Base-by-base conservation (phyloP, 345 rosid species). In the Eucalyptus regnans region DNA sequence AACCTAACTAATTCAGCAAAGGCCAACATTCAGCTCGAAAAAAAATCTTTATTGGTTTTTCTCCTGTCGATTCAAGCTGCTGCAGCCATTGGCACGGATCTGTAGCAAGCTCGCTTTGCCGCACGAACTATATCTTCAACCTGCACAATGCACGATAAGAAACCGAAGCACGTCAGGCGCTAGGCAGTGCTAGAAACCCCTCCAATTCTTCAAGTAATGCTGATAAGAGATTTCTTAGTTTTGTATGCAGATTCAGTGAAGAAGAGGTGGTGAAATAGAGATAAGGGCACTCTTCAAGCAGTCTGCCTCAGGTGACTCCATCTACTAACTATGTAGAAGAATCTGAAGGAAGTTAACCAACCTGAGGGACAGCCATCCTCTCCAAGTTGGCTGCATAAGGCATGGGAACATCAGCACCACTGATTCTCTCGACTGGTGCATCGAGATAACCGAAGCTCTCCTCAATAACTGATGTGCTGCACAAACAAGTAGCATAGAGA, bases 381-480 rank as follows among this genome's bases (percentile, higher is more conserved):
- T 98, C 99, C 41, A 98, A 95, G 93, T 97, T 98, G 48, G 98
- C 96, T 20, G 99, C 99, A 86, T 97, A 98, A 31, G 99, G 99
- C 99, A 95, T 97, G 86, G 99, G 99, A 87, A 96, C 98, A 92
- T 98, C 99, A 87, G 99, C 98, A 89, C 98, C 98, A 86, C 97
- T 91, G 48, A 97, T 94, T 91, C 99, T 95, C 92, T 98, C 98
- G 8, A 98, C 95, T 2, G 99, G 95, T 44, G 99, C 98, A 91
- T 98, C 99, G 84, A 98, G 96, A 92, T 94, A 96, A 29, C 92
- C 94, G 14, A 98, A 98, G 95, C 99, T 97, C 76, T 97, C 99
- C 91, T 97, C 99, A 87, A 96, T 87, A 86, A 98, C 95, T 56
- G 97, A 95, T 4, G 97, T 91, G 86, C 99, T 97, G 96, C 71